phyloP scores from a whole-genome alignment of 1,139 yeast species.

The Diutina siamensis region DNA sequence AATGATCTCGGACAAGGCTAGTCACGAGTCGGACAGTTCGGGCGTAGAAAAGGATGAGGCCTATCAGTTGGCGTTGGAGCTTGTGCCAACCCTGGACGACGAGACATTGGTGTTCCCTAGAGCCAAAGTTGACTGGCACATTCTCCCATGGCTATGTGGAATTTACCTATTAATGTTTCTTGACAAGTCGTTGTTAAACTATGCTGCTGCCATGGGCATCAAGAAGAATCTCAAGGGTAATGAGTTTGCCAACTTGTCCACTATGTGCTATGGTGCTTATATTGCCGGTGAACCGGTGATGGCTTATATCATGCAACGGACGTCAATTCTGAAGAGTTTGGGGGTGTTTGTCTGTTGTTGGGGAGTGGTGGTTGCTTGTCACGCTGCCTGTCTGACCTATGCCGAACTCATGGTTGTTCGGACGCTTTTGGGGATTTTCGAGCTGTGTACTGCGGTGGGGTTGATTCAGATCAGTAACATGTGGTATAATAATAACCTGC shows the following conservation, averaged over 20 bases:
- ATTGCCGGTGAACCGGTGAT: conserved; percentile 20
- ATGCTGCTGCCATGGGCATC: conserved; percentile 43
- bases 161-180: conserved; percentile 26
- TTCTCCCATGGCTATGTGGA: conserved; percentile 5
- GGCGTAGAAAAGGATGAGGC: neutral
- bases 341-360: neutral
- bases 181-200: conserved; percentile 32
- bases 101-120: neutral
- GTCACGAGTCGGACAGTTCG: no score
- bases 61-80: neutral
- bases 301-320: conserved; percentile 3
- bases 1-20: no score
- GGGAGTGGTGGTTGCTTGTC: conserved; percentile 4
- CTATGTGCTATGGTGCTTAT: conserved; percentile 34
- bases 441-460: conserved; percentile 4
- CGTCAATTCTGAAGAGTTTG: neutral
- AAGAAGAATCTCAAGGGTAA: conserved; percentile 22
- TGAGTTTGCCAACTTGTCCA: conserved; percentile 31
- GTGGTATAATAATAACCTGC: neutral
- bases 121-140: neutral
- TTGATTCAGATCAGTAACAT: neutral
- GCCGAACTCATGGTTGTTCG: conserved; percentile 31
- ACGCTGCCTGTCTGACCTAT: conserved; percentile 15
- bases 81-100: neutral
- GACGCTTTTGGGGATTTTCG: conserved; percentile 21